Conservation (phyloP, 441 rosid species). For the Gossypium aridum region DNA sequence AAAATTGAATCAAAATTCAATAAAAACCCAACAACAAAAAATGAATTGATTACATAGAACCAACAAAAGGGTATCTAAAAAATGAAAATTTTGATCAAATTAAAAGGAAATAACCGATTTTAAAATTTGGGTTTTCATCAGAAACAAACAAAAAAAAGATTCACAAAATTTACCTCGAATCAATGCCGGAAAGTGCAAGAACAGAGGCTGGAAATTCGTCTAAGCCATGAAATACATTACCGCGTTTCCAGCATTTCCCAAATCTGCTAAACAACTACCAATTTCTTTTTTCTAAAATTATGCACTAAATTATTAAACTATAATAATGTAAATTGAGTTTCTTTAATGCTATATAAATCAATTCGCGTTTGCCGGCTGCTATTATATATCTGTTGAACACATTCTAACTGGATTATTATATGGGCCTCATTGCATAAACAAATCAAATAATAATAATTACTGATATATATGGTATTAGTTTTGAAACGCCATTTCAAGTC, state of each 20-base stretch:
- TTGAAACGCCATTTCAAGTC: neutral
- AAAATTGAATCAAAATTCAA: slow-evolving; percentile 6
- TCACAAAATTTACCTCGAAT: slow-evolving; percentile 21
- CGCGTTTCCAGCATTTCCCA: slow-evolving; percentile 19
- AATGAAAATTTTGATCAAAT: slow-evolving; percentile 5
- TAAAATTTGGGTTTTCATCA: neutral
- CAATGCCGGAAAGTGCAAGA: slow-evolving; percentile 20
- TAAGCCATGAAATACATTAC: slow-evolving; percentile 20
- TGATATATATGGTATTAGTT: neutral
- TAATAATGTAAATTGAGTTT: neutral
- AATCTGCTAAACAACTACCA: slow-evolving; percentile 4
- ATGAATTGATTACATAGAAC: neutral
- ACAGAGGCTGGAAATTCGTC: slow-evolving; percentile 26
- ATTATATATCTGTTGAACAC: neutral
- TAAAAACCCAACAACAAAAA: neutral
- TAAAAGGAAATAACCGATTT: neutral
- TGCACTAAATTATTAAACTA: neutral
- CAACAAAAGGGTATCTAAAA: slow-evolving; percentile 7
- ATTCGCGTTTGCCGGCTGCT: slow-evolving; percentile 4
- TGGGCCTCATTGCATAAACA: neutral
- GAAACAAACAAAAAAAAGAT: neutral
- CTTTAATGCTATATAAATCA: neutral
- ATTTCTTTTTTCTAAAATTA: neutral
- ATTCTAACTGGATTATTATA: neutral
- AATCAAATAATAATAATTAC: neutral